phyloP scores from a whole-genome alignment of 495 filamentous ascomycete genomes.

The Aspergillus leporis region DNA sequence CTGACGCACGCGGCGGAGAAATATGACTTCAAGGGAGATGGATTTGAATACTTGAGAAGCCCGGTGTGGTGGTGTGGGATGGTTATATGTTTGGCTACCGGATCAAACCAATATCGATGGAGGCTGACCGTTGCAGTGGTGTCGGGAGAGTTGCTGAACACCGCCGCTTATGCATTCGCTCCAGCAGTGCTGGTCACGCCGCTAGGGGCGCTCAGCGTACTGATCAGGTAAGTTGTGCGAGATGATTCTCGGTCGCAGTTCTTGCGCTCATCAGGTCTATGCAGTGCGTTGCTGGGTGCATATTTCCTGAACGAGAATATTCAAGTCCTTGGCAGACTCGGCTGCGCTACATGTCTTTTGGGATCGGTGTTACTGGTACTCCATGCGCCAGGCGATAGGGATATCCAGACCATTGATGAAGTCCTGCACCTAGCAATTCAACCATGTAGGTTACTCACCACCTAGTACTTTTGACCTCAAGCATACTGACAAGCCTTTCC shows the following conservation, averaged over 20 bases:
- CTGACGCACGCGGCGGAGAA: conserved; percentile 84
- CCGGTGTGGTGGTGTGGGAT: conserved; percentile 97
- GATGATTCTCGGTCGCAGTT: neutral
- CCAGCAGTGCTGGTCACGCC: conserved; percentile 96
- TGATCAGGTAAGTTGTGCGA: conserved; percentile 68
- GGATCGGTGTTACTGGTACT: conserved; percentile 97
- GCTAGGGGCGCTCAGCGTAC: conserved; percentile 85
- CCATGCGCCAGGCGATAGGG: conserved; percentile 91
- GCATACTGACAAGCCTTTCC: conserved; percentile 2
- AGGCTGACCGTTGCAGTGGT: conserved; percentile 54
- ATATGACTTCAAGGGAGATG: conserved; percentile 95
- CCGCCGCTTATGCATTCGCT: conserved; percentile 96
- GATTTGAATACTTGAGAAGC: conserved; percentile 87
- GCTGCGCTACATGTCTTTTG: conserved; percentile 93
- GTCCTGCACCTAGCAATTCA: conserved; percentile 86
- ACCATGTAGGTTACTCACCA: conserved; percentile 61
- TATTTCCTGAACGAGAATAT: conserved; percentile 91
- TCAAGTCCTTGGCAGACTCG: conserved; percentile 85
- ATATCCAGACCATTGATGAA: conserved; percentile 82
- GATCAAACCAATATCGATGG: neutral
- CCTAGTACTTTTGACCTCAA: neutral
- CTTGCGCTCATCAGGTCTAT: conserved; percentile 2
- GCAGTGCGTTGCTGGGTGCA: conserved; percentile 85
- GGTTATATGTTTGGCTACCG: conserved; percentile 66
- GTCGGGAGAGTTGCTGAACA: conserved; percentile 88